A percentile compares a stretch with the other conserved stretches of the same genome.
Evolutionary conservation across 176 grass and related monocot genomes (phyloP).

Genomic region (Tuctoria greenei): DNA sequence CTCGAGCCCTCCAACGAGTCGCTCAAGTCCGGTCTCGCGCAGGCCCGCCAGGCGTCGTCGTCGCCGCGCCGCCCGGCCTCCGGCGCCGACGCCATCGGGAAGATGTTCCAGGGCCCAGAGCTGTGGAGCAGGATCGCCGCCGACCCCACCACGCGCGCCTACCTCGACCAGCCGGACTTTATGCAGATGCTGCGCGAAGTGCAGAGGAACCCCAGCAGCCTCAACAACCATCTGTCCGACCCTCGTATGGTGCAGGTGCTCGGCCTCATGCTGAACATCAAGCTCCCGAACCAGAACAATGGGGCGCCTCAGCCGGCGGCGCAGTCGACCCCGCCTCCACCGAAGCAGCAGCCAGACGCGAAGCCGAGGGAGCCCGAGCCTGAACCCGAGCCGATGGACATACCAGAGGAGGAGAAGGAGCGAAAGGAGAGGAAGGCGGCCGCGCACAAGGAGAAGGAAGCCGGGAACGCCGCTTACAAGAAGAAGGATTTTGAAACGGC

Average conservation of each 20-base stretch:
- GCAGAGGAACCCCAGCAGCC: conserved; percentile 77
- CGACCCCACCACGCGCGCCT: conserved; percentile 69
- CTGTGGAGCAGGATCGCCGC: conserved; percentile 83
- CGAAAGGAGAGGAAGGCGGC: conserved; percentile 59
- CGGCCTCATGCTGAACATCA: conserved; percentile 80
- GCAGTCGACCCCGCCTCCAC: conserved; percentile 28
- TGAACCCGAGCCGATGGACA: conserved; percentile 58
- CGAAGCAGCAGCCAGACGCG: conserved; percentile 14
- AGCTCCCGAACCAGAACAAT: conserved; percentile 46
- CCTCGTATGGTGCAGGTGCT: conserved; percentile 94
- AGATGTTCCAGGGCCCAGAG: conserved; percentile 93
- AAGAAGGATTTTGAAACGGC: conserved; percentile 93
- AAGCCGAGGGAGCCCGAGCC: conserved; percentile 56
- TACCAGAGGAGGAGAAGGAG: conserved; percentile 55
- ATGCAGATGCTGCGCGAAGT: conserved; percentile 80
- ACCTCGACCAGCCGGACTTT: conserved; percentile 89
- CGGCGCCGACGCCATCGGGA: conserved; percentile 46
- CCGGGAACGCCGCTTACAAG: conserved; percentile 85
- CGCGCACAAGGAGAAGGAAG: conserved; percentile 80
- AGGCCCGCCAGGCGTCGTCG: conserved; percentile 50
- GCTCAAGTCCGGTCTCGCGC: conserved; percentile 57
- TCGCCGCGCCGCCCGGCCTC: conserved; percentile 18
- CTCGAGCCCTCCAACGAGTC: conserved; percentile 70
- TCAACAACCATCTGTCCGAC: conserved; percentile 73
- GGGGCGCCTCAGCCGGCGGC: conserved; percentile 22